Evolutionary conservation across 768 basidiomycete genomes (phyloP).

Genomic region (Mycena kentingensis): DNA sequence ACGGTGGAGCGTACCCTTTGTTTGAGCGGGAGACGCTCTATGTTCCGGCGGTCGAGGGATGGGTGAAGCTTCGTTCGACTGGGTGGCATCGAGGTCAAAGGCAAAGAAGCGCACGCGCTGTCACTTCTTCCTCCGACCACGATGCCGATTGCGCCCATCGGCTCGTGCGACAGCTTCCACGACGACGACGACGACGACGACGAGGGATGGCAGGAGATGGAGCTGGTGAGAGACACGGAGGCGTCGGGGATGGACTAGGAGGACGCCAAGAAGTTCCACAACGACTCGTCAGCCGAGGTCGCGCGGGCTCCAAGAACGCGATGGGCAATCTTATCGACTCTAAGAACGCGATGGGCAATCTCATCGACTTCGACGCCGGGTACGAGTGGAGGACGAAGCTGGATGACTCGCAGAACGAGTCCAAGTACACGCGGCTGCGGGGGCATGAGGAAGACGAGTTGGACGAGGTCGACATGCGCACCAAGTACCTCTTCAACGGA

Average conservation of each 20-base stretch:
- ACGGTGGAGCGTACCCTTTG: too few species aligned
- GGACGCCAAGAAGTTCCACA: constrained; percentile 83
- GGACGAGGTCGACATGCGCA: constrained; percentile 95
- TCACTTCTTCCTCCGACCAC: too few species aligned
- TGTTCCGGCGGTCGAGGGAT: too few species aligned
- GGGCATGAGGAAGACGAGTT: constrained; percentile 88
- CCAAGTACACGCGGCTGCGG: constrained; percentile 89
- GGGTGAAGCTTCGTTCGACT: too few species aligned
- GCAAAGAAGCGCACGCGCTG: too few species aligned
- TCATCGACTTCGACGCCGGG: constrained; percentile 78
- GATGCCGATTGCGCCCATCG: constrained; percentile 22
- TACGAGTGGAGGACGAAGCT: constrained; percentile 85
- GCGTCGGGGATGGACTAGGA: constrained; percentile 80
- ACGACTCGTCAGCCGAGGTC: constrained; percentile 58
- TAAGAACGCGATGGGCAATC: constrained; percentile 84
- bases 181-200: constrained; percentile 65
- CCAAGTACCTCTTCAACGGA: constrained; percentile 96
- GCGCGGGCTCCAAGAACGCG: too few species aligned
- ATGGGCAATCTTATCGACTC: too few species aligned
- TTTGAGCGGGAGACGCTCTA: too few species aligned
- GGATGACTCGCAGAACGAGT: constrained; percentile 75
- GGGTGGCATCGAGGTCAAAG: too few species aligned
- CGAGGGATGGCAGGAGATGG: constrained; percentile 94
- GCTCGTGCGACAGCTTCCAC: constrained; percentile 42
- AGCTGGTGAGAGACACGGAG: constrained; percentile 70